These are phyloP conservation scores for Psophocarpus tetragonolobus DNA, from an alignment of 306 rosid genomes.

Conservation along the genomic window DNA sequence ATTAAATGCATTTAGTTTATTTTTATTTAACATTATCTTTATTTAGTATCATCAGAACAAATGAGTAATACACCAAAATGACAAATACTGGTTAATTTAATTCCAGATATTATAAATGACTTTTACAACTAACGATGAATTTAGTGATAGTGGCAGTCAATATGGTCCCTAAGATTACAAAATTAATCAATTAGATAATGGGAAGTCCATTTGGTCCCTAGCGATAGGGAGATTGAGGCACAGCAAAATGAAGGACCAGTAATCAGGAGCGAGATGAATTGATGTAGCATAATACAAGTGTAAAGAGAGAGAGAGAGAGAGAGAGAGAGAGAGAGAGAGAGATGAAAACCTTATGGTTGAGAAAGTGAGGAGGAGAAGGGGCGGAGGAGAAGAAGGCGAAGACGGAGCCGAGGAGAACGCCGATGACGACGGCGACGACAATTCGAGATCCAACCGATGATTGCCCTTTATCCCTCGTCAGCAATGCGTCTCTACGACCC, in stretches of 20 bases:
- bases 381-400: constrained; percentile 56
- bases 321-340: not conserved
- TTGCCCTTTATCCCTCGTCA: constrained; percentile 62
- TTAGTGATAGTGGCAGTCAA: not conserved
- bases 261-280: not conserved
- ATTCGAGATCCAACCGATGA: constrained; percentile 56
- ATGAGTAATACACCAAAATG: not conserved
- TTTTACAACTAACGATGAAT: not conserved
- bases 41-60: not conserved
- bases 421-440: constrained; percentile 48
- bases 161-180: not conserved
- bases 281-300: no score
- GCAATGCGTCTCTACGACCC: constrained; percentile 64
- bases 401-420: constrained; percentile 64
- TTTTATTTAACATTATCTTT: not conserved
- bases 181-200: not conserved
- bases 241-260: not conserved
- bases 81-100: not conserved
- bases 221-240: not conserved
- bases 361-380: constrained; percentile 5
- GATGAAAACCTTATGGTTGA: not conserved
- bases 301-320: no score
- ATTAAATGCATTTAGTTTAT: not conserved
- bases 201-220: not conserved
- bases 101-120: not conserved